Evolutionary conservation across 306 rosid genomes (phyloP).

Genomic region (Acmispon strigosus): DNA sequence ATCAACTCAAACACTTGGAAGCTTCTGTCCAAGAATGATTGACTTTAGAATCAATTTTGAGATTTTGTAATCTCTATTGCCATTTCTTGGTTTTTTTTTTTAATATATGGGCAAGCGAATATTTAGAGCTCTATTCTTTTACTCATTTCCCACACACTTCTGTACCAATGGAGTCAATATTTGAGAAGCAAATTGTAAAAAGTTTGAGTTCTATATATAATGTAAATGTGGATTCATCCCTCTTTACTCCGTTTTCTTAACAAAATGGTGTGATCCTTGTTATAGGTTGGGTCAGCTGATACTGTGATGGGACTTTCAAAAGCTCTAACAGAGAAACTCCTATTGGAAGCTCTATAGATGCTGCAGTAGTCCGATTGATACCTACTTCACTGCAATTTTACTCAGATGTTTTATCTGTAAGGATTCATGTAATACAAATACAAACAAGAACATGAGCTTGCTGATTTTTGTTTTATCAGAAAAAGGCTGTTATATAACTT

Average conservation of each 20-base stretch:
- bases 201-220: neutral
- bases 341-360: conserved; percentile 56
- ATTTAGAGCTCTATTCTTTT: too few relatives aligned
- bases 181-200: neutral
- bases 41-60: too few relatives aligned
- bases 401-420: neutral
- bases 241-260: neutral
- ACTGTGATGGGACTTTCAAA: conserved; percentile 94
- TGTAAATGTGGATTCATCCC: neutral
- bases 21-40: too few relatives aligned
- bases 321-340: conserved; percentile 67
- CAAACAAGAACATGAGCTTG: neutral
- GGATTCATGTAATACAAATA: neutral
- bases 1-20: too few relatives aligned
- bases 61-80: too few relatives aligned
- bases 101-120: too few relatives aligned
- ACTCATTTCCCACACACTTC: too few relatives aligned
- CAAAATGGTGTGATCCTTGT: conserved; percentile 15
- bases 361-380: neutral
- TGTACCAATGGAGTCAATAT: too few relatives aligned
- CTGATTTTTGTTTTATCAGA: neutral
- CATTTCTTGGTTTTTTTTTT: too few relatives aligned
- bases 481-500: neutral
- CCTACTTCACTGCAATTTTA: neutral
- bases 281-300: conserved; percentile 74